Conservation (phyloP, 2,329 filamentous ascomycete species). For the Diplodia scrobiculata region DNA sequence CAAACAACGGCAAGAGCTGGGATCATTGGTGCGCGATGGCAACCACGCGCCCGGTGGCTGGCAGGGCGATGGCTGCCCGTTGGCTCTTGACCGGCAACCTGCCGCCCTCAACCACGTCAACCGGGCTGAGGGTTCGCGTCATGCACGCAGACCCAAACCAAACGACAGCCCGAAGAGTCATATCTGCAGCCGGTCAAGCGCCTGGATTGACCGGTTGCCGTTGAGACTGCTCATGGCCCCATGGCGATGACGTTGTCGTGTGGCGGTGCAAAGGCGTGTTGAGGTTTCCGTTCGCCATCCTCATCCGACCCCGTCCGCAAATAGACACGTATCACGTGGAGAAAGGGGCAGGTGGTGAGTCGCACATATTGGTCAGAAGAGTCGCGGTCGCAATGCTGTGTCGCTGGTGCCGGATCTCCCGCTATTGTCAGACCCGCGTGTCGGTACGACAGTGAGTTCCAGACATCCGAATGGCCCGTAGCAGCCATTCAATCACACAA, state of each 20-base stretch:
- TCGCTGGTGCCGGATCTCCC: constrained; percentile 1
- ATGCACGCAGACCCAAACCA: constrained; percentile 24
- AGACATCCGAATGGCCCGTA: constrained; percentile 15
- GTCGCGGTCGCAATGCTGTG: constrained; percentile 10
- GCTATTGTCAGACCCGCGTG: constrained; percentile 26
- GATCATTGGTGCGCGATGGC: neutral
- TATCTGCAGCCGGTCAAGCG: constrained; percentile 18
- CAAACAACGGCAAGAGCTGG: neutral
- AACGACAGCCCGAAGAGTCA: constrained; percentile 22
- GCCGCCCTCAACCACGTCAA: constrained; percentile 8
- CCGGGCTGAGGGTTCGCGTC: constrained; percentile 19
- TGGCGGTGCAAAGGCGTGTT: constrained; percentile 17
- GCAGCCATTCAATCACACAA: neutral
- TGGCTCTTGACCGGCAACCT: neutral
- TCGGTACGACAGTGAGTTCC: constrained; percentile 1
- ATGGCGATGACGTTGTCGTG: constrained; percentile 20
- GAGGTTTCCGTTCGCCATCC: neutral
- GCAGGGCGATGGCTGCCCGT: constrained; percentile 10
- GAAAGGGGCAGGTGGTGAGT: neutral
- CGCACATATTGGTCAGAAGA: constrained; percentile 19
- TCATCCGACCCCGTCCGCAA: constrained; percentile 1
- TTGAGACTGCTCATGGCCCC: neutral
- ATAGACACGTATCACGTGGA: constrained; percentile 11
- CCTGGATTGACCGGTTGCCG: constrained; percentile 24
- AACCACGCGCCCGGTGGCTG: constrained; percentile 15